Evolutionary conservation across 805 yeast species (phyloP), one percentile per base, ranked within the genome.

Genomic region (Blastobotrys terrestris): DNA sequence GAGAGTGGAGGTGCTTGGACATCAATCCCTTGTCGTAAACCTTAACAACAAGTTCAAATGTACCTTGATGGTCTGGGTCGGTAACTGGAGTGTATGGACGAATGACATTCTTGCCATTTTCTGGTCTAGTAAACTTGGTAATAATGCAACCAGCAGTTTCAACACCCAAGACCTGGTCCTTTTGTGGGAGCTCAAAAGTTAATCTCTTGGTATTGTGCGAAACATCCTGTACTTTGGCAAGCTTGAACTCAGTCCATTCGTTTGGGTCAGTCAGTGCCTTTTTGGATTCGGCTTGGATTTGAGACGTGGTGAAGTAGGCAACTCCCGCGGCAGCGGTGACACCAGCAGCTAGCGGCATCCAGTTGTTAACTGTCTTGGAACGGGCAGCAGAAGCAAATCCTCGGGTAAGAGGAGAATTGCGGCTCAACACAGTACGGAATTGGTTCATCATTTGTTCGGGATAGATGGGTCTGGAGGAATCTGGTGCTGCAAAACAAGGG

Each of bases 51-150:
- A 94, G 78, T 55, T 87, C 87, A 61, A 95, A 74, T 50, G 78
- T 67, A 49, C 99, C 99, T 69, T 77, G 78, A 55, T 77, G 75
- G 53, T 81, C 82, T 49, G 77, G 72, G 63, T 84, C 89, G 42
- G 87, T 78, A 48, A 84, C 77, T 55, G 99, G 99, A 42, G 99
- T 94, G 68, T 77, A 77, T 31, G 81, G 81, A 74, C 97, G 85
- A 58, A 94, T 75, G 49, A 92, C 96, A 65, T 83, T 82, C 72
- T 75, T 80, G 60, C 97, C 98, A 74, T 88, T 87, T 56, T 83
- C 80, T 55, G 92, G 84, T 52, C 82, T 84, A 22, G 56, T 56
- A 66, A 74, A 87, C 75, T 90, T 91, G 70, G 96, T 80, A 67
- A 94, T 68, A 45, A 94, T 68, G 58, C 85, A 81, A 31, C 94